Base-by-base conservation (phyloP, 768 basidiomycete species). In the Naganishia vaughanmartiniae region DNA sequence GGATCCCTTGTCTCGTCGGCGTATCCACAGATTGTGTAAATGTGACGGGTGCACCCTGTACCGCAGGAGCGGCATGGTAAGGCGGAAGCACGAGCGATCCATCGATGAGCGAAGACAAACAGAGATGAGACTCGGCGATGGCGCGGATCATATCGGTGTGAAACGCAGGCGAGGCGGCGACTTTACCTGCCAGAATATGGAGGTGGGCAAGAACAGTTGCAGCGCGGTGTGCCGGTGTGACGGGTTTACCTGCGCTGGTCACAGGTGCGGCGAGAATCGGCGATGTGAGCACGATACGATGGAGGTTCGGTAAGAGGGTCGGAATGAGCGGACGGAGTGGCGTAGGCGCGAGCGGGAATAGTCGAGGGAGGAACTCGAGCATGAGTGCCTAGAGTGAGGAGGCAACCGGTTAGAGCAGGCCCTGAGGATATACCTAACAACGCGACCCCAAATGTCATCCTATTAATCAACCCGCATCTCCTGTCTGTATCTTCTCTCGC, bases 291-390 rank as follows among this genome's bases (percentile, higher is more conserved):
- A 75, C 58, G 19, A 70, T 45, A 17, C 66, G 51, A 48, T 73
- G 71, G 0, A 72, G 56, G 42, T 68, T 55, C 5, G 76, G 71
- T 14, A 74, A 72, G 24, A 82, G 75, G 15, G 69, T 69, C 2
- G 78, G 76, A 12, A 76, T 42, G 3, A 76, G 65, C 0, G 81
- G 79, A 74, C 80, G 70, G 67, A 77, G 78, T 0, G 77, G 73
- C 2, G 80, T 73, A 33, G 81, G 78, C 3, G 78, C 75, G 39
- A 79, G 78, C 2, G 56, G 54, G 26, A 81, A 65, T 46, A 81
- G 69, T 11, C 24, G 26, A 0, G 72, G 65, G 28, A 77, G 71
- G 26, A 73, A 54, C 0, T 67, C 67, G 26, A 80, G 74, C 31
- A 73, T 60, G 34, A 68, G 53, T 6, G 66, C 54, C 73, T 77